Conservation (phyloP, 2,329 filamentous ascomycete species). For the Corniculantispora saksenae region DNA sequence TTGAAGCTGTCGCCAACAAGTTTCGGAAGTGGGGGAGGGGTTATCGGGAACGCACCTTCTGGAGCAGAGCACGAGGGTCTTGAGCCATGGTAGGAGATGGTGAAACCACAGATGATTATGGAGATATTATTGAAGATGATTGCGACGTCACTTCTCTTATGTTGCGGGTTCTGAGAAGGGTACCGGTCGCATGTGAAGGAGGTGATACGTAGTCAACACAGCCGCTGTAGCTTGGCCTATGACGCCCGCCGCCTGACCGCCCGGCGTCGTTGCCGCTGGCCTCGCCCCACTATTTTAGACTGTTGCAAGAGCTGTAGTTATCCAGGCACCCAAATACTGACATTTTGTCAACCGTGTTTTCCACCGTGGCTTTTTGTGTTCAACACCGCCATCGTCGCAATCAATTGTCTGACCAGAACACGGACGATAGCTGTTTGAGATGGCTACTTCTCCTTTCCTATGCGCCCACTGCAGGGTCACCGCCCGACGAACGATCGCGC, state of each 20-base stretch:
- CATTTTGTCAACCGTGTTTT: background rate
- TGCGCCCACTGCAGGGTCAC: slow-evolving; percentile 34
- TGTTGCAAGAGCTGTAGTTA: background rate
- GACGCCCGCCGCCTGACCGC: slow-evolving; percentile 20
- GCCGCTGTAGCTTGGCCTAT: slow-evolving; percentile 8
- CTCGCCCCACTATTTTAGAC: slow-evolving; percentile 15
- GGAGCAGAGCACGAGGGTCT: slow-evolving; percentile 75
- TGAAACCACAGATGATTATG: background rate
- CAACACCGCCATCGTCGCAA: background rate
- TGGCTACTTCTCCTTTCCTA: slow-evolving; percentile 15
- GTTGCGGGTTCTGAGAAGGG: background rate
- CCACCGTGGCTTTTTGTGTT: background rate
- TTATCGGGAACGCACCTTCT: slow-evolving; percentile 60
- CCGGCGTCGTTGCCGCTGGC: background rate
- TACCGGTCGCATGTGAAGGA: slow-evolving; percentile 12
- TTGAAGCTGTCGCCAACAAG: background rate
- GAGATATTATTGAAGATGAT: background rate
- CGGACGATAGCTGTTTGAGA: background rate
- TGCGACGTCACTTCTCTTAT: background rate
- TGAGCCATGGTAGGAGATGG: slow-evolving; percentile 59
- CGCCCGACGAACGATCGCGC: slow-evolving; percentile 26
- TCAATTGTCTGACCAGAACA: too few species aligned
- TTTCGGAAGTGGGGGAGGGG: slow-evolving; percentile 29
- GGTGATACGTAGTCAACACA: slow-evolving; percentile 17
- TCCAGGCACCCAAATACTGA: background rate